Percentiles rank a stretch among this genome's conserved stretches.
Evolutionary conservation across 1,139 yeast species (phyloP).

Genomic region (Saccharomyces hybrid): DNA sequence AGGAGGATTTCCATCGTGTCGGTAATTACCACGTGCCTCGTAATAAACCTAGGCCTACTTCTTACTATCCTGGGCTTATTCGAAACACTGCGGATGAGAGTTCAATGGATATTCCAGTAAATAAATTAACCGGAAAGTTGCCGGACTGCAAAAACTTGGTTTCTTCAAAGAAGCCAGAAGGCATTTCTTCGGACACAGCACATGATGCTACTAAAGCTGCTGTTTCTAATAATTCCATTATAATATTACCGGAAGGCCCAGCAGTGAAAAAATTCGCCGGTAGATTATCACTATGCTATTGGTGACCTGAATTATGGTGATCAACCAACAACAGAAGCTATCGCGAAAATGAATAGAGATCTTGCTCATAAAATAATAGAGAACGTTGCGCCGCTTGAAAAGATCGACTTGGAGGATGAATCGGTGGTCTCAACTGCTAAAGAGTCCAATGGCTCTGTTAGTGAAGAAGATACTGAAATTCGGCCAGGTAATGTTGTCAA

Average conservation of each 20-base stretch:
- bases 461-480: neutral
- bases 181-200: neutral
- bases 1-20: neutral
- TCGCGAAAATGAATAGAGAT: neutral
- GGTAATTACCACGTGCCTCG: constrained; percentile 1
- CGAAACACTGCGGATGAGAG: neutral
- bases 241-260: neutral
- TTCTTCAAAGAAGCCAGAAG: neutral
- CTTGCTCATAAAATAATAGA: neutral
- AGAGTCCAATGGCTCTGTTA: neutral
- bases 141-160: neutral
- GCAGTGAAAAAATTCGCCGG: neutral
- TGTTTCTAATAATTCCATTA: neutral
- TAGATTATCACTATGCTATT: neutral
- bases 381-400: neutral
- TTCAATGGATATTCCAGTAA: neutral
- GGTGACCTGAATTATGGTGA: neutral
- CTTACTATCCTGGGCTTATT: constrained; percentile 4
- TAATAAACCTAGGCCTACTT: constrained; percentile 5
- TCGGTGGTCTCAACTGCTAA: neutral
- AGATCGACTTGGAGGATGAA: neutral
- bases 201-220: neutral
- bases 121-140: neutral
- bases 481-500: neutral
- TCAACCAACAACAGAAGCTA: neutral